Base-by-base conservation (phyloP, 2,329 filamentous ascomycete species). In the Fusarium solani-melongenae region DNA sequence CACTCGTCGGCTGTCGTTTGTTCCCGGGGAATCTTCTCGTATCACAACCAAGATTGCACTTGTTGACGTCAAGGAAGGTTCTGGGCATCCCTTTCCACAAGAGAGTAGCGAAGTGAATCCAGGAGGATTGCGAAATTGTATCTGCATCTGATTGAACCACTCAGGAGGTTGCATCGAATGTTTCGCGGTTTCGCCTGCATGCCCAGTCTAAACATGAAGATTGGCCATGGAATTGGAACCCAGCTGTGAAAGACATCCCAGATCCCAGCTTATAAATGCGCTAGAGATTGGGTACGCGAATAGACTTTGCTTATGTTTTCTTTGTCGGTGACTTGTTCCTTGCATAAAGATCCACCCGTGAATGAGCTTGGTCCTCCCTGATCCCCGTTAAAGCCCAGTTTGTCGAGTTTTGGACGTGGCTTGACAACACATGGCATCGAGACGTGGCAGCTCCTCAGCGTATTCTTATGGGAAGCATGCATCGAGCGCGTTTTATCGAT, bases 251-350 rank as follows among this genome's bases (percentile, higher is more conserved):
- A 5, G 60, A 36, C 63, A 69, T 20, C 38, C 51, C 55, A 60
- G 39, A 71, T 66, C 69, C 70, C 56, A 41, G 69, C 20, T 34
- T 63, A n/a, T 44, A 56, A 62, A 72, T 60, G 64, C 60, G 22
- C 59, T 62, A 27, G 34, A 73, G 55, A 67, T 72, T 73, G 39
- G 58, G 36, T 67, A 51, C 66, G 10, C 38, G 55, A 56, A 67
- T 70, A 70, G 69, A 62, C 55, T 69, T 62, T 71, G 58, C 60
- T 64, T 66, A 49, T 69, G 65, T 66, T 64, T 51, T 67, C 24
- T 55, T 58, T 51, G 46, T 57, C 31, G 41, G 56, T n/a, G 69
- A 59, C 33, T 62, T 65, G 68, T 70, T 63, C 68, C 71, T 74
- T 74, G 71, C 71, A 69, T 67, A 72, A 69, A 6, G 57, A 49